These are phyloP conservation scores for Tremella yokohamensis DNA, from an alignment of 768 basidiomycete species.

Conservation along the genomic window DNA sequence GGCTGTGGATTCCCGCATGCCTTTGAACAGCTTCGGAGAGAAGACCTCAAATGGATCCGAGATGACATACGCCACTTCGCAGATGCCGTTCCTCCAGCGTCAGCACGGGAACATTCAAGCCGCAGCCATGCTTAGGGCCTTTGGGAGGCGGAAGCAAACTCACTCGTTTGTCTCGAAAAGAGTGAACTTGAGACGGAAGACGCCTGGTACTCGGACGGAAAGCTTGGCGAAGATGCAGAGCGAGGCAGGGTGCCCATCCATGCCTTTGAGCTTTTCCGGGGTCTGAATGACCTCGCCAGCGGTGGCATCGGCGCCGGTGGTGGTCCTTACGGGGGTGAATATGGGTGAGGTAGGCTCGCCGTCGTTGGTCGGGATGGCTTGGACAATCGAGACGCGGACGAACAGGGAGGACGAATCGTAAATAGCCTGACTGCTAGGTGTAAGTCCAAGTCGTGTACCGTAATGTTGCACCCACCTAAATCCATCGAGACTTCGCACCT, in stretches of 20 bases:
- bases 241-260: slow-evolving; percentile 40
- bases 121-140: background rate
- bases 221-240: slow-evolving; percentile 51
- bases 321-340: slow-evolving; percentile 42
- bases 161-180: slow-evolving; percentile 48
- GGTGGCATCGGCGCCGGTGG: slow-evolving; percentile 47
- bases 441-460: slow-evolving; percentile 6
- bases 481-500: slow-evolving; percentile 24
- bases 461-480: background rate
- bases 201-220: slow-evolving; percentile 47
- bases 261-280: slow-evolving; percentile 43
- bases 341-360: slow-evolving; percentile 4
- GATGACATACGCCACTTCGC: slow-evolving; percentile 33
- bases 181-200: slow-evolving; percentile 47
- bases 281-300: slow-evolving; percentile 50
- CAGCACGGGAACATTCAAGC: background rate
- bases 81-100: slow-evolving; percentile 23
- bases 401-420: slow-evolving; percentile 45
- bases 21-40: slow-evolving; percentile 51
- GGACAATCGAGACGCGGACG: slow-evolving; percentile 46
- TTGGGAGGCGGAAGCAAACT: slow-evolving; percentile 16
- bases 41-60: slow-evolving; percentile 51
- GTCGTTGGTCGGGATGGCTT: slow-evolving; percentile 19
- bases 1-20: slow-evolving; percentile 49
- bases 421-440: background rate